Base-by-base conservation (phyloP, 2,329 filamentous ascomycete species). In the Rhynchosporium secalis region DNA sequence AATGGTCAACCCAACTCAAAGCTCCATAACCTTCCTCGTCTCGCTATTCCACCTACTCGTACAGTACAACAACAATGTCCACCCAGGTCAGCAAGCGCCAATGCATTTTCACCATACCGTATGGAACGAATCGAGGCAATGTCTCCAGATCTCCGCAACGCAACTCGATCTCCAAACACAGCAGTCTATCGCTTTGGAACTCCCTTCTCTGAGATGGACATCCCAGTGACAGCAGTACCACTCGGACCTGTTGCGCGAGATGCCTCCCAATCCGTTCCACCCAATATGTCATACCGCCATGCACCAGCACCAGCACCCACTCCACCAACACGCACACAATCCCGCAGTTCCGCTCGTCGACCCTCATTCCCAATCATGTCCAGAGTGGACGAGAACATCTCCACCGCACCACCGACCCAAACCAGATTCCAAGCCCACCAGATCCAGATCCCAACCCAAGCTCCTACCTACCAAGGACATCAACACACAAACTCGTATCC, bases 191-290 rank as follows among this genome's bases (percentile, higher is more conserved):
- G 90, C 60, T 88, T 91, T 66, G 88, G 86, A n/a, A 96, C 91
- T 0, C 92, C 93, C 15, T 90, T 93, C 74, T 96, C 93, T 2
- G 92, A 96, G 72, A 88, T 94, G 81, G 94, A 97, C 73, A 86
- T 93, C 12, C 93, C 94, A 0, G 78, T 96, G 63, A 95, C 91
- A 0, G 83, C 88, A 2, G 80, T 93, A 48, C 85, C 86, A 1
- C 71, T 86, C 15, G 90, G 88, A 0, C 90, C 90, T 6, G 81
- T 96, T 38, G 82, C 88, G 49, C 89, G 94, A 56, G 89, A 95
- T 72, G 80, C 82, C 52, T 96, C 92, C 31, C 92, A 96, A 75
- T 97, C 93, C 4, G 94, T 97, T 0, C 94, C 94, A 48, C 94
- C 94, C 6, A 88, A 96, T 77, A 96, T 97, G 92, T 88, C 86